Evolutionary conservation across 257 asterid species (phyloP).

Genomic region (Penstemon davidsonii): DNA sequence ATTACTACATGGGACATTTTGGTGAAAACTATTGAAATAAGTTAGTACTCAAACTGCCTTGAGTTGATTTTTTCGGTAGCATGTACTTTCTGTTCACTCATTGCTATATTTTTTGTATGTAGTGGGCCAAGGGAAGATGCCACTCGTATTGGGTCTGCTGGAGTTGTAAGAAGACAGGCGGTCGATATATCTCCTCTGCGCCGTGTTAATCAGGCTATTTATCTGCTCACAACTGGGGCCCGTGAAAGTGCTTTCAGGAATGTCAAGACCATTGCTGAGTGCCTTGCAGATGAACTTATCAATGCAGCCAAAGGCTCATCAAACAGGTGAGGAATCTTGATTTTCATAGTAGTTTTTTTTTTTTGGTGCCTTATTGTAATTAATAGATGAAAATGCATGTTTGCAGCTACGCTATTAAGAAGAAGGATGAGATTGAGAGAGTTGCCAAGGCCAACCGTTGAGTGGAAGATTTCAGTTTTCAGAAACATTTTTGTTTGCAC

Average conservation of each 20-base stretch:
- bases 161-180: conserved; percentile 56
- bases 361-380: neutral
- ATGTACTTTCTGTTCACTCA: neutral
- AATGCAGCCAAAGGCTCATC: conserved; percentile 53
- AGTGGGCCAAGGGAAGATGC: conserved; percentile 57
- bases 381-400: neutral
- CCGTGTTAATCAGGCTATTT: conserved; percentile 57
- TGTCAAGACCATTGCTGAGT: conserved; percentile 55
- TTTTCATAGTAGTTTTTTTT: neutral
- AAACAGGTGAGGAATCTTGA: conserved; percentile 33
- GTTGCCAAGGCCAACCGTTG: conserved; percentile 92
- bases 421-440: conserved; percentile 91
- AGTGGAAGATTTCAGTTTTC: conserved; percentile 4
- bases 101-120: neutral
- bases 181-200: conserved; percentile 63
- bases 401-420: conserved; percentile 82
- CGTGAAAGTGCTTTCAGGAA: conserved; percentile 60
- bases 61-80: neutral
- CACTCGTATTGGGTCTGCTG: conserved; percentile 58
- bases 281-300: conserved; percentile 61
- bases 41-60: no score
- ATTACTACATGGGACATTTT: no score
- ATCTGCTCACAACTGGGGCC: conserved; percentile 54
- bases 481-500: no score
- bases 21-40: no score